Base-by-base conservation (phyloP, 495 filamentous ascomycete species). In the Penicillium pancosmium region DNA sequence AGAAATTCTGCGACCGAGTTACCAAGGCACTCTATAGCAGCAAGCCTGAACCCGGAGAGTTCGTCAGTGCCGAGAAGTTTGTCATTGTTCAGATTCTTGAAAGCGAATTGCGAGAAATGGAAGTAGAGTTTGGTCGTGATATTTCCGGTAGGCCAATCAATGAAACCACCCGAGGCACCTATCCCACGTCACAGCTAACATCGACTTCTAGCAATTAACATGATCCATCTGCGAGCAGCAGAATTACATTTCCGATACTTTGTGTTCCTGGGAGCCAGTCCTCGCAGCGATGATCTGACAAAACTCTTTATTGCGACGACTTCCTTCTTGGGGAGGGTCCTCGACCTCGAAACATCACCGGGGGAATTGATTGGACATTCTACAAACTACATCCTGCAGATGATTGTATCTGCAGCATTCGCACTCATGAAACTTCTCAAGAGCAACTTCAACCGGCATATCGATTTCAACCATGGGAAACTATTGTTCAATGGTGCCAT, bases 371-470 rank as follows among this genome's bases (percentile, higher is more conserved):
- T 97, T 33, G 79, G 80, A 18, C 91, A 89, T 71, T 84, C 87
- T 19, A 91, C 90, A 47, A 93, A 93, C 67, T 96, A 96, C 70
- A 88, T 96, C 55, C 85, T 93, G 56, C 92, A 96, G 69, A 96
- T 97, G 90, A 87, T 95, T 31, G 86, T 95, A 8, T 93, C 92
- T 11, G 90, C 88, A 0, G 91, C 90, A 4, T 95, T 95, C 63
- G 86, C 91, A 3, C 74, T 97, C 10, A 83, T 96, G 66, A 96
- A 96, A 68, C 79, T 97, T 23, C 77, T 96, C 62, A 89, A 91
- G 67, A 93, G 89, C 50, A 91, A 78, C 86, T 96, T 78, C 78
- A 88, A 58, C 71, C 80, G 71, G 76, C 85, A 71, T 40, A 78
- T 80, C 60, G 88, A 93, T 57, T 84, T 86, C 60, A 82, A 88